Evolutionary conservation across 2,329 filamentous ascomycete species (phyloP).

Genomic region (Aspergillus fischeri): DNA sequence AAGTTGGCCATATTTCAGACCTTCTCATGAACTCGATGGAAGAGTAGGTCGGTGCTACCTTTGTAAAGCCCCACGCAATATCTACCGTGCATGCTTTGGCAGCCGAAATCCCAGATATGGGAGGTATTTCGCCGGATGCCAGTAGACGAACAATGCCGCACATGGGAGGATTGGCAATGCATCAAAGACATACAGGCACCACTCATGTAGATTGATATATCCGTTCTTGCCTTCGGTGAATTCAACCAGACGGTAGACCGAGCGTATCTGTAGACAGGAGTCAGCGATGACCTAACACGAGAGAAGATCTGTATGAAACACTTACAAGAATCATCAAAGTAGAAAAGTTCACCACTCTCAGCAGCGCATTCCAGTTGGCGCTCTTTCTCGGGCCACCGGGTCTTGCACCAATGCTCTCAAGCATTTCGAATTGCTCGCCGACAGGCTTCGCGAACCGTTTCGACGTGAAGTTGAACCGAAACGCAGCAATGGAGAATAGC

Average conservation of each 20-base stretch:
- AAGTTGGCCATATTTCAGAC: background rate
- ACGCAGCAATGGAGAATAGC: slow-evolving; percentile 44
- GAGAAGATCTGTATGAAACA: background rate
- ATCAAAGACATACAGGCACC: slow-evolving; percentile 45
- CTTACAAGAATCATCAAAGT: slow-evolving; percentile 29
- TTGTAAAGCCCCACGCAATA: too few relatives aligned
- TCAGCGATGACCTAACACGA: background rate
- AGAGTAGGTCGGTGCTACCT: too few relatives aligned
- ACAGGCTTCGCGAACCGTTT: slow-evolving; percentile 32
- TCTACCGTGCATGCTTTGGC: slow-evolving; percentile 26
- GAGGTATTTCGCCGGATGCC: slow-evolving; percentile 32
- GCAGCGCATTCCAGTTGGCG: slow-evolving; percentile 28
- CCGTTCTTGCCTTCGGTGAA: slow-evolving; percentile 42
- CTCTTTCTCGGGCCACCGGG: slow-evolving; percentile 12
- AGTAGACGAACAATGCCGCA: slow-evolving; percentile 26
- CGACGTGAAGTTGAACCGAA: slow-evolving; percentile 47
- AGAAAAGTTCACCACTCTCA: slow-evolving; percentile 28
- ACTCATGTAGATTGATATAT: slow-evolving; percentile 42
- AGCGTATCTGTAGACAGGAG: slow-evolving; percentile 30
- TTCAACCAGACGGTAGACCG: slow-evolving; percentile 48
- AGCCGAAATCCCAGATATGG: slow-evolving; percentile 31
- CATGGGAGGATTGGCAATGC: slow-evolving; percentile 35
- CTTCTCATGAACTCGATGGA: too few relatives aligned
- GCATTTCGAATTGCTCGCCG: slow-evolving; percentile 21
- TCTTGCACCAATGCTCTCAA: background rate